These are phyloP conservation scores for Boletus huronensis DNA, from an alignment of 768 basidiomycete genomes.

Conservation along the genomic window DNA sequence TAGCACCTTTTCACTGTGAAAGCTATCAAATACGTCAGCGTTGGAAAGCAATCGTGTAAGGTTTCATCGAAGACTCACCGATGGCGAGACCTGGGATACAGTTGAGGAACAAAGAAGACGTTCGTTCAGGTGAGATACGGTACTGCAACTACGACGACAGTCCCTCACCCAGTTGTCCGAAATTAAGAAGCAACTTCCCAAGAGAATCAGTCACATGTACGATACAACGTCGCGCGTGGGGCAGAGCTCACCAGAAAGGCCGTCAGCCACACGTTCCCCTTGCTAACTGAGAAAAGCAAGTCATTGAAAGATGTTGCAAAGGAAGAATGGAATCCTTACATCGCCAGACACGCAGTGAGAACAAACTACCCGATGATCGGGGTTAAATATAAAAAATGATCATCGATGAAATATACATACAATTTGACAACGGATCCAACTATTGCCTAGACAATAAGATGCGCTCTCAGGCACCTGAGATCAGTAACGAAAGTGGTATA, in stretches of 20 bases:
- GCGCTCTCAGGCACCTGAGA: constrained; percentile 1
- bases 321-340: constrained; percentile 38
- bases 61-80: constrained; percentile 27
- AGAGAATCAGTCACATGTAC: background rate
- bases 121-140: background rate
- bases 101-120: constrained; percentile 1
- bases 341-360: constrained; percentile 60
- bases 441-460: constrained; percentile 37
- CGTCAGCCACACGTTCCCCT: constrained; percentile 46
- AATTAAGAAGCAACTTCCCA: constrained; percentile 42
- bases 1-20: constrained; percentile 45
- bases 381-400: background rate
- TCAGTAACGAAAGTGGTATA: background rate
- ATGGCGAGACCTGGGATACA: constrained; percentile 35
- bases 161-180: constrained; percentile 49
- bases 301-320: background rate
- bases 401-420: constrained; percentile 32
- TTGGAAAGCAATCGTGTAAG: background rate
- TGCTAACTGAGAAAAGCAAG: constrained; percentile 44
- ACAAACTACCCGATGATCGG: constrained; percentile 37
- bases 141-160: background rate
- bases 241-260: constrained; percentile 40
- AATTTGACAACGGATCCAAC: constrained; percentile 54
- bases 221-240: background rate
- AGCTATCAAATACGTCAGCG: constrained; percentile 25